Base-by-base conservation (phyloP, 306 rosid species). In the Rubus idaeus region DNA sequence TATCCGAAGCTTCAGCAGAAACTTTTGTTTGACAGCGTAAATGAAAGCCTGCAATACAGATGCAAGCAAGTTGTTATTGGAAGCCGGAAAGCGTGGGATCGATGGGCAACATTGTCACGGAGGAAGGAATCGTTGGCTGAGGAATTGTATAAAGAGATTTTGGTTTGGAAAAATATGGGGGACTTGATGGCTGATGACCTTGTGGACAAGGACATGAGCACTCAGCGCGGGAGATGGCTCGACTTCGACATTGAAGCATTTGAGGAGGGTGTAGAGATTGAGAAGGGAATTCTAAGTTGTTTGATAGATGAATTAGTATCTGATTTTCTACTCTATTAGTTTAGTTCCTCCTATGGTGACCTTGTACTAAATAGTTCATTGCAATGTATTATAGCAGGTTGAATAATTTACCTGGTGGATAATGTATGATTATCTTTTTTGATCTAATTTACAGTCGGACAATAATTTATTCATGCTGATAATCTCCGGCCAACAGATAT, bases 181-280 rank as follows among this genome's bases (percentile, higher is more conserved):
- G 98, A 90, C 53, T 70, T 63, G 62, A 80, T 86, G 92, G 88
- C 85, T 63, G 98, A 94, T 82, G 96, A 89, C 79, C 90, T 92
- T 72, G 90, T 94, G 18, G 71, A 50, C 74, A 92, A 79, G 84
- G 95, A 92, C 75, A 94, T 94, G 97, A 92, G 96, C 88, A 87
- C 83, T 41, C 82, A 80, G 60, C 42, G 16, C 14, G 98, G 97
- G 35, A 90, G 80, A 87, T 94, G 98, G 98, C 81, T 89, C 10
- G 85, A 89, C 86, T 89, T 90, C 51, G 84, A 84, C 45, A 37
- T 67, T 35, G 97, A 92, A 82, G 88, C 87, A 74, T 90, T 73
- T 68, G 96, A 89, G 77, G 91, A 90, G 69, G 91, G 88, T 56
- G 41, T 79, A 68, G 90, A 87, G 79, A 78, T 92, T 81, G 96